Conservation (phyloP, 2,329 filamentous ascomycete genomes). For the Fusarium nelsonii region DNA sequence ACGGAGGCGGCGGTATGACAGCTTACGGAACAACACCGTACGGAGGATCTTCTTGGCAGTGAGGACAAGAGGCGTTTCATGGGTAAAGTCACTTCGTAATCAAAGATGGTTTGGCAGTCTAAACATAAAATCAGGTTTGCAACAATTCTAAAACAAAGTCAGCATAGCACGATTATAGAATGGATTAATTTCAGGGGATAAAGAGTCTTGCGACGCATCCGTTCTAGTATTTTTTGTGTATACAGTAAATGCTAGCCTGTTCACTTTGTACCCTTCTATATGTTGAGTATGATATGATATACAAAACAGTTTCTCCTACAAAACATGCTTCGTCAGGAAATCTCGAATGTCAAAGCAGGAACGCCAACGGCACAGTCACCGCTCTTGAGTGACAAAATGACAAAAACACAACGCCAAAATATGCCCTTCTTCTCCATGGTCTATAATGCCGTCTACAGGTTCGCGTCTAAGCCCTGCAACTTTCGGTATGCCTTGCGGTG, state of each 20-base stretch:
- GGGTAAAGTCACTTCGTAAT: slow-evolving; percentile 40
- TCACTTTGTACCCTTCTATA: slow-evolving; percentile 10
- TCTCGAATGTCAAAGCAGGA: slow-evolving; percentile 27
- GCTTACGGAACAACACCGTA: slow-evolving; percentile 73
- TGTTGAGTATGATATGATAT: slow-evolving; percentile 27
- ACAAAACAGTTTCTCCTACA: slow-evolving; percentile 23
- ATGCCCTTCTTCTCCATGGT: slow-evolving; percentile 33
- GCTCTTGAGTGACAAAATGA: slow-evolving; percentile 28
- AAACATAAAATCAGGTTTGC: slow-evolving; percentile 28
- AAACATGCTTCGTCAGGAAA: slow-evolving; percentile 14
- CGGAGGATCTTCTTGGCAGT: slow-evolving; percentile 65
- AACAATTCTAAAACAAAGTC: slow-evolving; percentile 39
- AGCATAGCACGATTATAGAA: slow-evolving; percentile 48
- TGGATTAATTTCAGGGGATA: slow-evolving; percentile 36
- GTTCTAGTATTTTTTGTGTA: slow-evolving; percentile 2
- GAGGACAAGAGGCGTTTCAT: slow-evolving; percentile 44
- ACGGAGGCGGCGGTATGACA: slow-evolving; percentile 73
- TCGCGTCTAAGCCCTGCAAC: slow-evolving; percentile 56
- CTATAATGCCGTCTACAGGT: slow-evolving; percentile 46
- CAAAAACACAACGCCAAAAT: slow-evolving; percentile 44
- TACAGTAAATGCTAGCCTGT: slow-evolving; percentile 8
- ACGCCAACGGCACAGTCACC: slow-evolving; percentile 45
- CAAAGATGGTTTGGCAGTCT: slow-evolving; percentile 36
- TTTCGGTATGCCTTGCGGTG: slow-evolving; percentile 82
- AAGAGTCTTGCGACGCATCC: not conserved